Evolutionary conservation across 306 rosid genomes (phyloP).

Genomic region (Ormosia semicastrata): DNA sequence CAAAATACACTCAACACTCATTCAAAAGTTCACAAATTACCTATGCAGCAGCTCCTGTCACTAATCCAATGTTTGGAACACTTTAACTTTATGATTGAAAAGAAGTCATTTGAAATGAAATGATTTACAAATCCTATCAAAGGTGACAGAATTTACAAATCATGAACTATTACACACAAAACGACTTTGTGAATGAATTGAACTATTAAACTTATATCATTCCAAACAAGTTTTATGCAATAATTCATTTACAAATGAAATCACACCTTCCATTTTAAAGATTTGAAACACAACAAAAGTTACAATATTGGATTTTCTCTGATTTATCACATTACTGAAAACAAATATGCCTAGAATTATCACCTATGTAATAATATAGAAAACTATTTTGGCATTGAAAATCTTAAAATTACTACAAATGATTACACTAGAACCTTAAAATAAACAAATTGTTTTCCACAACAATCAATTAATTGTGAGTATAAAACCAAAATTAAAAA

Average conservation of each 20-base stretch:
- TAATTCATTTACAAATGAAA: not conserved
- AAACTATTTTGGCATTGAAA: slow-evolving; percentile 3
- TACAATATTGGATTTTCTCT: not conserved
- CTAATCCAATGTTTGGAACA: not conserved
- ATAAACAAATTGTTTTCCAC: not conserved
- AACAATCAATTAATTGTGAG: not conserved
- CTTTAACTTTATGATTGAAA: not conserved
- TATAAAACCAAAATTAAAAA: too few species aligned
- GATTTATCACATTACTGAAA: not conserved
- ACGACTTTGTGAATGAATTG: not conserved
- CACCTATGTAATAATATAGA: not conserved
- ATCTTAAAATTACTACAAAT: not conserved
- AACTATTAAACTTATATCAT: not conserved
- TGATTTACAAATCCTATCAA: not conserved
- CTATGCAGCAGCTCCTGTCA: not conserved
- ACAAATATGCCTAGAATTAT: not conserved
- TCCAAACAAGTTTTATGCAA: not conserved
- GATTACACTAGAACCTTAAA: not conserved
- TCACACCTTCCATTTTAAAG: not conserved
- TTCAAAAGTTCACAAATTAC: not conserved
- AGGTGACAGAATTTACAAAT: too few species aligned
- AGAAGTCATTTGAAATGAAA: not conserved
- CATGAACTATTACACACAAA: not conserved
- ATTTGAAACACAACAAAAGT: not conserved
- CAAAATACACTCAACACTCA: not conserved